These are phyloP conservation scores for Athelia psychrophila DNA, from an alignment of 1,284 basidiomycete species.

Conservation along the genomic window DNA sequence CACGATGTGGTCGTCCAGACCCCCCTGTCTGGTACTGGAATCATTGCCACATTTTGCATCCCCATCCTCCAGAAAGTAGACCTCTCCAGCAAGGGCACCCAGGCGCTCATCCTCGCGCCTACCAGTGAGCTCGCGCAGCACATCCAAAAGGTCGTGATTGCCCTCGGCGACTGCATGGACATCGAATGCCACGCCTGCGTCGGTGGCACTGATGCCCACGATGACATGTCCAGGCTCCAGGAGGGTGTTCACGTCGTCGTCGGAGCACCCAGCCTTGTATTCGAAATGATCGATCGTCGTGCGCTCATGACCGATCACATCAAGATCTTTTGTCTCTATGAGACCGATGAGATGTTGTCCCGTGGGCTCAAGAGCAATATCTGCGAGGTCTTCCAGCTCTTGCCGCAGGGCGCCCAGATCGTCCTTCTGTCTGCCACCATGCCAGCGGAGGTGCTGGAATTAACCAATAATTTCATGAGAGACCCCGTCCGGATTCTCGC, in stretches of 20 bases:
- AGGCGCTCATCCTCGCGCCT: too few relatives aligned
- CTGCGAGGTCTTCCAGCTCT: slow-evolving; percentile 90
- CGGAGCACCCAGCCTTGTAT: slow-evolving; percentile 88
- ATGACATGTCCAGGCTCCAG: slow-evolving; percentile 86
- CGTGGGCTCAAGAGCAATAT: slow-evolving; percentile 95
- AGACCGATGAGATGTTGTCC: slow-evolving; percentile 92
- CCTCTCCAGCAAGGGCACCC: slow-evolving; percentile 73
- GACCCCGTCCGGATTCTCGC: too few relatives aligned
- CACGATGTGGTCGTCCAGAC: slow-evolving; percentile 90
- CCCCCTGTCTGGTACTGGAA: too few relatives aligned
- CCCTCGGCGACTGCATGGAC: too few relatives aligned
- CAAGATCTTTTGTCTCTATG: slow-evolving; percentile 92
- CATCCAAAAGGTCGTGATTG: slow-evolving; percentile 93
- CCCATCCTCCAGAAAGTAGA: slow-evolving; percentile 25
- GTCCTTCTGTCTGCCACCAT: slow-evolving; percentile 85
- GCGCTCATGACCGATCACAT: slow-evolving; percentile 80
- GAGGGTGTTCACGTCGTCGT: too few relatives aligned
- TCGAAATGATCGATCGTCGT: slow-evolving; percentile 89
- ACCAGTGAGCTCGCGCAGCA: slow-evolving; percentile 94
- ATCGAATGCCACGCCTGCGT: too few relatives aligned
- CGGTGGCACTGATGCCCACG: slow-evolving; percentile 85
- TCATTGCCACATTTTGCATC: slow-evolving; percentile 87
- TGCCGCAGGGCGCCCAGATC: slow-evolving; percentile 84
- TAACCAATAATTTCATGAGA: slow-evolving; percentile 94
- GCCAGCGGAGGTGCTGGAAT: slow-evolving; percentile 88